Percentiles rank a stretch among this genome's conserved stretches.
phyloP scores from a whole-genome alignment of 306 rosid genomes.

The Spatholobus suberectus region DNA sequence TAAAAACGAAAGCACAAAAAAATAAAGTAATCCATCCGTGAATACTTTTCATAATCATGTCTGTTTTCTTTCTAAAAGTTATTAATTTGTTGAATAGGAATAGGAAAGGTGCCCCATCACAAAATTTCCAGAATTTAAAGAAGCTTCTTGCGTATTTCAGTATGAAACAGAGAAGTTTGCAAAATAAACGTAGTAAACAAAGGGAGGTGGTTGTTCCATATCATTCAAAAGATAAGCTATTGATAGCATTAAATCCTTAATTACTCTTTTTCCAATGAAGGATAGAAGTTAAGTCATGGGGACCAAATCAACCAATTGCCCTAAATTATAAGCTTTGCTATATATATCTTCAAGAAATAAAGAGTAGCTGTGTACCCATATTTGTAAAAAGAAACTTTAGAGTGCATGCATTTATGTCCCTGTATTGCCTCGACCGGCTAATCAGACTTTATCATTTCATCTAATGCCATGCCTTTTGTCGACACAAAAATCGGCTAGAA shows the following conservation, averaged over 20 bases:
- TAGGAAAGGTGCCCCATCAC: not conserved
- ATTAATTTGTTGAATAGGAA: conserved; percentile 34
- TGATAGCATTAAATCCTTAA: conserved; percentile 24
- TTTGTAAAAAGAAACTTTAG: conserved; percentile 17
- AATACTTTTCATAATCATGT: conserved; percentile 23
- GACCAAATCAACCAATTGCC: not conserved
- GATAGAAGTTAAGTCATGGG: not conserved
- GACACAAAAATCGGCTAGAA: conserved; percentile 41
- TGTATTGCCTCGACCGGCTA: conserved; percentile 5
- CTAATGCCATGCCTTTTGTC: conserved; percentile 37
- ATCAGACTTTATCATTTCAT: conserved; percentile 36
- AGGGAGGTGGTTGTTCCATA: not conserved
- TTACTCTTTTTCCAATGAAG: conserved; percentile 18
- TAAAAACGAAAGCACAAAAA: not conserved
- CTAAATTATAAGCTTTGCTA: not conserved
- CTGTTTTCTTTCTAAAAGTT: conserved; percentile 41
- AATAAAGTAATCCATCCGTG: not conserved
- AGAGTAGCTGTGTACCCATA: not conserved
- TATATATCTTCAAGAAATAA: not conserved
- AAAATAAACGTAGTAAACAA: conserved; percentile 28
- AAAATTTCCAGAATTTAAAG: conserved; percentile 21
- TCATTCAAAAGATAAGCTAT: conserved; percentile 30
- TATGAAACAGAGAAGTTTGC: conserved; percentile 24
- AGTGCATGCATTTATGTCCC: conserved; percentile 25
- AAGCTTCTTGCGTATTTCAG: conserved; percentile 31